Evolutionary conservation across 2,329 filamentous ascomycete genomes (phyloP).

Genomic region (Hymenoscyphus scutula): DNA sequence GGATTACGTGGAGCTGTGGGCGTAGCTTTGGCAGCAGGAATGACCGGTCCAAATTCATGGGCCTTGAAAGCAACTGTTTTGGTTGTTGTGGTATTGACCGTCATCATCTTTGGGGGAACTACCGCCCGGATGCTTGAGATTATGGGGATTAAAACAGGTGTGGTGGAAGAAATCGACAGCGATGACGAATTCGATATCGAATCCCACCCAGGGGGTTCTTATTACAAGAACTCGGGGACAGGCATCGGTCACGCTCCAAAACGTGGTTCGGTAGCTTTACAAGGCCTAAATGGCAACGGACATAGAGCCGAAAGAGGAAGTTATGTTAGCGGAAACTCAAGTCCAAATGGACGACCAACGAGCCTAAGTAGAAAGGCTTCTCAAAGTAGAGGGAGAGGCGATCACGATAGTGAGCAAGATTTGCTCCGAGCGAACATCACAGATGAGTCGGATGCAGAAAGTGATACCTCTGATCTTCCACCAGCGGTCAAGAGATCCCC

Average conservation of each 20-base stretch:
- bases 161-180: conserved; percentile 94
- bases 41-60: conserved; percentile 77
- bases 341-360: conserved; percentile 36
- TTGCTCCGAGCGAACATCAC: conserved; percentile 52
- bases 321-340: conserved; percentile 40
- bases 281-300: conserved; percentile 52
- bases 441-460: conserved; percentile 58
- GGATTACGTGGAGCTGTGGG: conserved; percentile 93
- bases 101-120: conserved; percentile 98
- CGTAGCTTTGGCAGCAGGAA: conserved; percentile 85
- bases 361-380: conserved; percentile 55
- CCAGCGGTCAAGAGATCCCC: conserved; percentile 49
- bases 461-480: conserved; percentile 65
- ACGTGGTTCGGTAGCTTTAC: conserved; percentile 45
- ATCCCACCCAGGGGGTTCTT: conserved; percentile 42
- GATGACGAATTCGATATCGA: conserved; percentile 98
- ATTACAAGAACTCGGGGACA: conserved; percentile 72
- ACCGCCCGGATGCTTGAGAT: conserved; percentile 98
- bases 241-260: conserved; percentile 77
- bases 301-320: conserved; percentile 32
- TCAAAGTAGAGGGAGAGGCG: conserved; percentile 35
- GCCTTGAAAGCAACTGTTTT: conserved; percentile 92
- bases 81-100: conserved; percentile 93
- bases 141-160: conserved; percentile 89
- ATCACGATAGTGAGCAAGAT: conserved; percentile 54